Conservation (phyloP, 805 yeast species). For the Debaryomyces hansenii region DNA sequence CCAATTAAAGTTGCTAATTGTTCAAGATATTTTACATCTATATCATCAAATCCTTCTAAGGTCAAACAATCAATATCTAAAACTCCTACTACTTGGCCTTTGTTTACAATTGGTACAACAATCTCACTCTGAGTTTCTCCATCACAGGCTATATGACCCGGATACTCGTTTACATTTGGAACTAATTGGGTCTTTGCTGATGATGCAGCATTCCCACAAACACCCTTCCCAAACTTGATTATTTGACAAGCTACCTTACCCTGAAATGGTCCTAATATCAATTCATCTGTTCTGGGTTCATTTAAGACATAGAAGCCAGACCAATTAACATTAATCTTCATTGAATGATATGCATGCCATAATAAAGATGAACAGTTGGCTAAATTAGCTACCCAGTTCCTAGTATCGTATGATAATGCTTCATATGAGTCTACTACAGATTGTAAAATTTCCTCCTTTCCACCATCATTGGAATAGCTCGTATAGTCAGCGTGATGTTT, state of each 20-base stretch:
- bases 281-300: conserved; percentile 31
- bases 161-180: conserved; percentile 70
- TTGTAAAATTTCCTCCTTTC: conserved; percentile 57
- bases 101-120: conserved; percentile 73
- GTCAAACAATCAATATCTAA: conserved; percentile 81
- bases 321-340: conserved; percentile 74
- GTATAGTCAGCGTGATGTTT: conserved; percentile 73
- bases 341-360: conserved; percentile 82
- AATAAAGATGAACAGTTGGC: conserved; percentile 83
- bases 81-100: conserved; percentile 59
- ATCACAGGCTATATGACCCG: conserved; percentile 97
- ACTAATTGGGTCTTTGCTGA: conserved; percentile 67
- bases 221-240: conserved; percentile 79
- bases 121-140: conserved; percentile 92
- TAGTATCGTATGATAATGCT: conserved; percentile 61
- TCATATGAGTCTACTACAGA: conserved; percentile 58
- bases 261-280: conserved; percentile 89
- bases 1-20: conserved; percentile 53
- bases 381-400: conserved; percentile 86
- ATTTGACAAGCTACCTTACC: conserved; percentile 96
- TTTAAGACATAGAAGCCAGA: conserved; percentile 80
- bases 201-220: conserved; percentile 84
- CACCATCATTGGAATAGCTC: conserved; percentile 40
- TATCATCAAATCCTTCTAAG: conserved; percentile 62
- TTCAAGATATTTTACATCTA: conserved; percentile 62